Evolutionary conservation across 2,329 filamentous ascomycete species (phyloP), one percentile per base, ranked within the genome.

Genomic region (Colletotrichum siamense): DNA sequence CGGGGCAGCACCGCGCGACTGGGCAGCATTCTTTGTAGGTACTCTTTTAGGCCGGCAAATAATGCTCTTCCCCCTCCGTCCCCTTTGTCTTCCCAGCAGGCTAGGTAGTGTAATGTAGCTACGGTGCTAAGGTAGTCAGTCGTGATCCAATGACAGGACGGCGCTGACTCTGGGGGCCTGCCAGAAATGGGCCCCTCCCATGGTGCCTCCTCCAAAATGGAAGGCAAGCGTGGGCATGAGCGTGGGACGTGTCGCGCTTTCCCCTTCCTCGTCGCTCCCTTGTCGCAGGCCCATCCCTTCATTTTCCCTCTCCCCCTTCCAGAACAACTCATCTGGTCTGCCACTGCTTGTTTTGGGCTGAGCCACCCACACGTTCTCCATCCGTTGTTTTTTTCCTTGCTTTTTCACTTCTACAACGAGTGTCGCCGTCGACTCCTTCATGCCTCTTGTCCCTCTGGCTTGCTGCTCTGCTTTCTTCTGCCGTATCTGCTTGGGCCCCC

Each of bases 291-390:
- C 66, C 66, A 74, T 77, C 75, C 75, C 75, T 77, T 77, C 75
- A 71, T 77, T 77, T 77, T 77, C 75, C 57, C 55, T 75, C 59
- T 75, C 71, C 75, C 74, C 71, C 75, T 77, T 77, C 75, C 72
- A 75, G 62, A 75, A 75, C 30, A 71, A 66, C 71, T 75, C 71
- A 62, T 75, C 65, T 65, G 71, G 70, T 61, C 64, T 68, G 34
- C 55, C 44, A 52, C 30, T 71, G 39, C 65, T 67, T 76, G 71
- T 77, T 75, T 77, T 73, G 74, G n/a, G 66, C 71, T 52, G 75
- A 75, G 75, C 75, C 75, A 77, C 75, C 71, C 75, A 68, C 72
- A 77, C 62, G 13, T 75, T 63, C 75, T 75, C 75, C 75, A 69
- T 76, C 59, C 36, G 64, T 69, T 71, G 61, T 76, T 69, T 67